Conservation (phyloP, 2,329 filamentous ascomycete species). For the Cyphellophora europaea region DNA sequence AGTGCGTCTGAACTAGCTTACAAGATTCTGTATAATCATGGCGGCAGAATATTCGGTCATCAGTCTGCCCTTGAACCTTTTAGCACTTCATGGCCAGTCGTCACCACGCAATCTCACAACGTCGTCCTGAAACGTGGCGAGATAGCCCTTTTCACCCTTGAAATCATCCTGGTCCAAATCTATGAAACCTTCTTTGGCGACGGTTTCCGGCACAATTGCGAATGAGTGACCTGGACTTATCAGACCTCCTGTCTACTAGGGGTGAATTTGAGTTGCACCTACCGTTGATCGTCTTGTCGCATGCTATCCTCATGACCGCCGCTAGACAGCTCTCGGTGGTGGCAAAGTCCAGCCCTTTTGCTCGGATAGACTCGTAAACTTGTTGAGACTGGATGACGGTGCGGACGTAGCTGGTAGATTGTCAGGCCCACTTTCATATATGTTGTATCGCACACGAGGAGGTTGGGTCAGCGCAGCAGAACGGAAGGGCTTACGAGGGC, state of each 20-base stretch:
- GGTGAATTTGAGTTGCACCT: conserved; percentile 4
- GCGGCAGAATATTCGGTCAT: too few relatives aligned
- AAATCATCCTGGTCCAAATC: conserved; percentile 21
- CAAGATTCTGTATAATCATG: too few relatives aligned
- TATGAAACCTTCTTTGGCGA: conserved; percentile 31
- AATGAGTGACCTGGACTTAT: conserved; percentile 24
- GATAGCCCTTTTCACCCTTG: conserved; percentile 21
- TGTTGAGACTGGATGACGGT: conserved; percentile 4
- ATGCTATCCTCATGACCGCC: conserved; percentile 22
- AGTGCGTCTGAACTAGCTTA: too few relatives aligned
- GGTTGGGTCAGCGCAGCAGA: conserved; percentile 7
- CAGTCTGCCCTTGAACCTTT: too few relatives aligned
- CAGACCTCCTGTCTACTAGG: neutral
- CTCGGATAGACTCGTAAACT: conserved; percentile 31
- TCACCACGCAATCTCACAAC: conserved; percentile 6
- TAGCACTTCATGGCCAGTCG: conserved; percentile 3
- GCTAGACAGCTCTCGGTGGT: conserved; percentile 30
- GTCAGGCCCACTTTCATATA: neutral
- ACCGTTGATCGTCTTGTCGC: conserved; percentile 26
- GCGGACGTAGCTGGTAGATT: conserved; percentile 2
- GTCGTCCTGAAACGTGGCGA: conserved; percentile 6
- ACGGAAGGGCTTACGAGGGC: conserved; percentile 18
- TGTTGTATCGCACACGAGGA: conserved; percentile 2
- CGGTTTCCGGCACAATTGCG: conserved; percentile 30
- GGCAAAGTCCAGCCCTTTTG: conserved; percentile 20